phyloP scores from a whole-genome alignment of 345 rosid species.

The Arabis alpina region DNA sequence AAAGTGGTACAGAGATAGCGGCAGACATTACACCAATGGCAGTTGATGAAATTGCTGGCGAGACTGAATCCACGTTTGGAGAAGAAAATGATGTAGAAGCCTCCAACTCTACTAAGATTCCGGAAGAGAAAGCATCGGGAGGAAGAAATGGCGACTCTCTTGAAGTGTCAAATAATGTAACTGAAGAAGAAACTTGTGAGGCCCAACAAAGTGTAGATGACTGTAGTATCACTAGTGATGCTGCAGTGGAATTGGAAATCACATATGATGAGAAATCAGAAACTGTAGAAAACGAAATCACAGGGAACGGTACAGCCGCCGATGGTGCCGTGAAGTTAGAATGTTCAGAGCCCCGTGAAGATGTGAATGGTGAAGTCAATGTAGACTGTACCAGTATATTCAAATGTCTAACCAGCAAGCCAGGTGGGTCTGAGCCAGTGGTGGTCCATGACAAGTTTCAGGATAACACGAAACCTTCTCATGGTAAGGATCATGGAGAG shows the following conservation, averaged over 20 bases:
- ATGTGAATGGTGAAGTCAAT: conserved; percentile 19
- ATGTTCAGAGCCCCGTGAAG: conserved; percentile 21
- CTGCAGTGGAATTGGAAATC: conserved; percentile 32
- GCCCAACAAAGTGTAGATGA: conserved; percentile 24
- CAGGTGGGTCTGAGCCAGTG: conserved; percentile 29
- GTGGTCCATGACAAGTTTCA: conserved; percentile 22
- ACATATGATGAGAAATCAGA: conserved; percentile 39
- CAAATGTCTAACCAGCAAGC: conserved; percentile 21
- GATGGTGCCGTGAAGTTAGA: conserved; percentile 23
- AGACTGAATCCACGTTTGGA: conserved; percentile 15
- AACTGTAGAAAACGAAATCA: conserved; percentile 10
- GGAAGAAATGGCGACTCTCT: conserved; percentile 24
- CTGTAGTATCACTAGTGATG: conserved; percentile 24
- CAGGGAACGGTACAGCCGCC: background rate
- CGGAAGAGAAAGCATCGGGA: conserved; percentile 30
- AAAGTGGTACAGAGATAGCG: conserved; percentile 14
- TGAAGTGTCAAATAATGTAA: conserved; percentile 18
- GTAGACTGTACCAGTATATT: conserved; percentile 21
- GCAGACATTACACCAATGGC: conserved; percentile 18
- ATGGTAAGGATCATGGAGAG: conserved; percentile 21
- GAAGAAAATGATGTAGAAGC: conserved; percentile 28
- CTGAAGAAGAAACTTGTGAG: conserved; percentile 13
- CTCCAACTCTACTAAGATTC: conserved; percentile 4
- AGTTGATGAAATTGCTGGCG: conserved; percentile 30
- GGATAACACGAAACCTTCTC: conserved; percentile 10